These are phyloP conservation scores for Podosphaera aphanis DNA, from an alignment of 2,329 filamentous ascomycete genomes.

Conservation along the genomic window DNA sequence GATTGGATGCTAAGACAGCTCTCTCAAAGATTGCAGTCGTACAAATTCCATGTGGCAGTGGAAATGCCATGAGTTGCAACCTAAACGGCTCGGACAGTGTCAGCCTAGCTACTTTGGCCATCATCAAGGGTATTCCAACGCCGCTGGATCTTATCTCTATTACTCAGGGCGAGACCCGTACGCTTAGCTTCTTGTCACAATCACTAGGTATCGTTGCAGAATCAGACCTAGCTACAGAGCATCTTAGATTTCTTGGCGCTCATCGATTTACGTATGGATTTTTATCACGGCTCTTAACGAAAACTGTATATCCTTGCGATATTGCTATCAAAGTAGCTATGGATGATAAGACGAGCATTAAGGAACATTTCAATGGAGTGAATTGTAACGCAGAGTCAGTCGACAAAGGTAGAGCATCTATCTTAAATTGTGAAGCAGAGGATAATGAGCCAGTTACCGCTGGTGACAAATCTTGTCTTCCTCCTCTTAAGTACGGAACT, in stretches of 20 bases:
- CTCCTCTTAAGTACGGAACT: conserved; percentile 55
- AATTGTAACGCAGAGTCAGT: conserved; percentile 13
- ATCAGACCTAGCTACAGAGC: conserved; percentile 68
- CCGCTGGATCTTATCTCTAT: conserved; percentile 70
- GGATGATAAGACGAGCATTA: conserved; percentile 49
- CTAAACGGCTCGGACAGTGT: conserved; percentile 58
- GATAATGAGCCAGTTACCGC: conserved; percentile 15
- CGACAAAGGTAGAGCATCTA: conserved; percentile 12
- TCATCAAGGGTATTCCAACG: conserved; percentile 71
- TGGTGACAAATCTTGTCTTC: conserved; percentile 30
- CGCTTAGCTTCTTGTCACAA: conserved; percentile 76
- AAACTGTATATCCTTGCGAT: conserved; percentile 71
- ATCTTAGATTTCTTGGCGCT: conserved; percentile 80
- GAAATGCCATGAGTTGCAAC: conserved; percentile 85
- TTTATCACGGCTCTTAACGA: conserved; percentile 48
- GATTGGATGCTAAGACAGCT: conserved; percentile 50
- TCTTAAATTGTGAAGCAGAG: conserved; percentile 10
- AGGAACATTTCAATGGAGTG: conserved; percentile 41
- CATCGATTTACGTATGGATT: conserved; percentile 71
- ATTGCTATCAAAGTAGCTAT: conserved; percentile 66
- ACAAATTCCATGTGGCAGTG: conserved; percentile 77
- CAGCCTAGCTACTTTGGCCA: conserved; percentile 52
- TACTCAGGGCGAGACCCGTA: conserved; percentile 53
- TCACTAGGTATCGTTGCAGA: conserved; percentile 78
- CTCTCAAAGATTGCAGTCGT: conserved; percentile 57